A percentile compares a stretch with the other conserved stretches of the same genome.
phyloP scores from a whole-genome alignment of 108 stramenopile genomes.

The Stephanodiscus triporus region DNA sequence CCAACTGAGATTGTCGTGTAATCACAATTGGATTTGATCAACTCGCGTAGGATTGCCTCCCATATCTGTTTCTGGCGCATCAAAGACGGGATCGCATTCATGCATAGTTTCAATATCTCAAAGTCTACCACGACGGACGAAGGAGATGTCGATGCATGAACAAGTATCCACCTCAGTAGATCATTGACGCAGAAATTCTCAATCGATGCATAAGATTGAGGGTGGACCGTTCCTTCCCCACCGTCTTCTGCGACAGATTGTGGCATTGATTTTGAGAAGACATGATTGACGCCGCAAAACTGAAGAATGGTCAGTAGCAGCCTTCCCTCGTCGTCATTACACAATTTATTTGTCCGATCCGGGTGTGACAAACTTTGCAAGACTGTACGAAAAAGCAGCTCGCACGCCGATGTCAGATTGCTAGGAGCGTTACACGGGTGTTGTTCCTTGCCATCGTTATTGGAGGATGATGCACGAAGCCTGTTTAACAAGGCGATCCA shows the following conservation, averaged over 20 bases:
- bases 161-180: constrained; percentile 71
- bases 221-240: constrained; percentile 4
- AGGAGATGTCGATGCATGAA: constrained; percentile 56
- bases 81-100: constrained; percentile 34
- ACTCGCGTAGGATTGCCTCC: constrained; percentile 66
- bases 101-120: constrained; percentile 45
- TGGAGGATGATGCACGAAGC: constrained; percentile 9
- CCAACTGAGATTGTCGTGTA: constrained; percentile 50
- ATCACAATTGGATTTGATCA: constrained; percentile 66
- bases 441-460: neutral
- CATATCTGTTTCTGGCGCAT: constrained; percentile 52
- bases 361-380: constrained; percentile 4
- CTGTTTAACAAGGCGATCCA: constrained; percentile 11
- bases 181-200: constrained; percentile 74
- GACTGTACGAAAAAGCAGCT: constrained; percentile 29
- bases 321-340: constrained; percentile 33
- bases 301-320: constrained; percentile 35
- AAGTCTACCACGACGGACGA: constrained; percentile 46
- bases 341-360: constrained; percentile 28
- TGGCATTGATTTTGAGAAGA: constrained; percentile 20
- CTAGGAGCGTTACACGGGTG: neutral
- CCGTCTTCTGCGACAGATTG: neutral
- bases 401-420: constrained; percentile 27
- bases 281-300: constrained; percentile 24
- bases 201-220: constrained; percentile 26